Conservation (phyloP, 2,329 filamentous ascomycete genomes). For the Ophiostoma novo-ulmi region DNA sequence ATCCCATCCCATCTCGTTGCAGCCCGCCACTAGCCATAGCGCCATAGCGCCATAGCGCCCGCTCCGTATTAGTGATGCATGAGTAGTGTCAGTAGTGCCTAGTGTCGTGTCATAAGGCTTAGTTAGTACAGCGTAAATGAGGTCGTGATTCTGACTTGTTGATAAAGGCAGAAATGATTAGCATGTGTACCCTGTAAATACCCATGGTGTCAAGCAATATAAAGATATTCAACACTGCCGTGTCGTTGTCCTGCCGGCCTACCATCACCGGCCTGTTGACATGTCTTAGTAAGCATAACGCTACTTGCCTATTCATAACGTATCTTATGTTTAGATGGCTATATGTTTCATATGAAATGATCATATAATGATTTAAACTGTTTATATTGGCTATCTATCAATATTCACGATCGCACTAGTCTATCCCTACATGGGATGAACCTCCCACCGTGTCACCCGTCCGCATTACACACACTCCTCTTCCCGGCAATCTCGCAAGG, state of each 20-base stretch:
- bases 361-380: not conserved
- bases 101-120: constrained; percentile 3
- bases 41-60: constrained; percentile 11
- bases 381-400: not conserved
- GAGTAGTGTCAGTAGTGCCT: not conserved
- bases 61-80: constrained; percentile 3
- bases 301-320: not conserved
- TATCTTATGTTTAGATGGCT: not conserved
- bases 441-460: constrained; percentile 6
- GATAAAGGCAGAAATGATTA: too few species aligned
- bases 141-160: too few species aligned
- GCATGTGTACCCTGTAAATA: too few species aligned
- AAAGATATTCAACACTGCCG: not conserved
- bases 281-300: not conserved
- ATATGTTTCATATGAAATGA: too few species aligned
- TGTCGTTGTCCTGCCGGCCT: not conserved
- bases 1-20: not conserved
- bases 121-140: not conserved
- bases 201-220: not conserved
- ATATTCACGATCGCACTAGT: not conserved
- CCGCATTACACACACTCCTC: constrained; percentile 6
- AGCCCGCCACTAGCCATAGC: constrained; percentile 4
- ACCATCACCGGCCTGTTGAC: not conserved
- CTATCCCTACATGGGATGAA: not conserved
- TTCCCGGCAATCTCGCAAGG: constrained; percentile 11